Evolutionary conservation across 2,329 filamentous ascomycete genomes (phyloP).

Genomic region (Nemania sp.): DNA sequence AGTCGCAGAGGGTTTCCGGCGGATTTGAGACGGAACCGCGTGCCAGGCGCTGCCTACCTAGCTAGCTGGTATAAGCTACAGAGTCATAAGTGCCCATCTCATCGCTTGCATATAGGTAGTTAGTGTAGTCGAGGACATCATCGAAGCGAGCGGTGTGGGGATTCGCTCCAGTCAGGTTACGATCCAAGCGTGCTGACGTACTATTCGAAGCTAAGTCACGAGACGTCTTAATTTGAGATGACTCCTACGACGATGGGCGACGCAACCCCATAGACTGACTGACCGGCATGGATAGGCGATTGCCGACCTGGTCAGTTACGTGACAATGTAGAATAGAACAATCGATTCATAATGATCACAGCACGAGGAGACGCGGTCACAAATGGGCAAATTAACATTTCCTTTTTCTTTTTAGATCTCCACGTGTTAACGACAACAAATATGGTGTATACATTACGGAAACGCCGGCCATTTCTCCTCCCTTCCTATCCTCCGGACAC

Average conservation of each 20-base stretch:
- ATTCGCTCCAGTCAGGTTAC: neutral
- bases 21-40: neutral
- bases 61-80: neutral
- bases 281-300: too few relatives aligned
- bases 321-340: too few relatives aligned
- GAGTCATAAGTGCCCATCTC: neutral
- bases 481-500: constrained; percentile 4
- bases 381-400: too few relatives aligned
- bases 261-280: neutral
- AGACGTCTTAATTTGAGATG: neutral
- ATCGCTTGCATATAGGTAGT: too few relatives aligned
- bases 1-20: too few relatives aligned
- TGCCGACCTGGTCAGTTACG: too few relatives aligned
- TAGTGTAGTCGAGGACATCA: too few relatives aligned
- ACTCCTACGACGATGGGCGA: neutral
- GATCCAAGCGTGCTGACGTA: neutral
- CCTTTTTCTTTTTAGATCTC: neutral
- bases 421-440: neutral
- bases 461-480: constrained; percentile 15
- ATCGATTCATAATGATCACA: neutral
- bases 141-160: neutral
- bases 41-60: neutral
- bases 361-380: neutral
- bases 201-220: neutral
- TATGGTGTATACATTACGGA: constrained; percentile 13